These are phyloP conservation scores for Talaromyces sp. DNA, from an alignment of 2,329 filamentous ascomycete species.

Conservation along the genomic window DNA sequence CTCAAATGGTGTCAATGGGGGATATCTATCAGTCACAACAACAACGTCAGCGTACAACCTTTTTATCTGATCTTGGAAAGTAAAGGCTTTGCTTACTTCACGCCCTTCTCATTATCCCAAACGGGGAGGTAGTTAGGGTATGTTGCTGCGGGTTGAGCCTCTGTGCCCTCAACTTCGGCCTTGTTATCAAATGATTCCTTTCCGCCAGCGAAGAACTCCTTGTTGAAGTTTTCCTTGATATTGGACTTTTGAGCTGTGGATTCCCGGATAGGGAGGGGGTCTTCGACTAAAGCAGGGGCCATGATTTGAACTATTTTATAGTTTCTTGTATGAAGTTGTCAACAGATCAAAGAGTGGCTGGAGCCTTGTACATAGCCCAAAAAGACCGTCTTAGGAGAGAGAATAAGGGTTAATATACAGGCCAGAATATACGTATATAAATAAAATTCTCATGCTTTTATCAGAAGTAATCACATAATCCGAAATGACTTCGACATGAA, in stretches of 20 bases:
- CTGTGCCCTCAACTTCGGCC: constrained; percentile 50
- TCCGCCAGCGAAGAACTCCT: constrained; percentile 32
- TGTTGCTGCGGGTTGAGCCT: constrained; percentile 51
- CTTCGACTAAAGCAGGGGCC: constrained; percentile 31
- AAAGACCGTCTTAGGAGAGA: background rate
- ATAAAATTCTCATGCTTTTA: background rate
- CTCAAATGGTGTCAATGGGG: constrained; percentile 63
- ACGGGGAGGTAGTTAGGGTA: constrained; percentile 70
- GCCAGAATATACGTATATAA: background rate
- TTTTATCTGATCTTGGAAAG: background rate
- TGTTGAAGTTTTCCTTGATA: constrained; percentile 31
- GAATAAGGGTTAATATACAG: background rate
- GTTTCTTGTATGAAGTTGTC: background rate
- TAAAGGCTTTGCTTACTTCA: constrained; percentile 2
- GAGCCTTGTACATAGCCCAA: background rate
- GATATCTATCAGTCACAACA: constrained; percentile 40
- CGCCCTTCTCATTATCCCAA: constrained; percentile 55
- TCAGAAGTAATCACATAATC: background rate
- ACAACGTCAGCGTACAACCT: background rate
- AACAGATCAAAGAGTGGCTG: background rate
- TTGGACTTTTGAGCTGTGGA: constrained; percentile 24
- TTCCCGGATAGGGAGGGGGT: constrained; percentile 25
- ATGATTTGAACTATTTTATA: constrained; percentile 19
- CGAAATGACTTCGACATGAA: background rate
- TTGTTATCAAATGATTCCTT: constrained; percentile 40